phyloP scores from a whole-genome alignment of 1,284 basidiomycete genomes.

The Pseudozyma tsukubaensis region DNA sequence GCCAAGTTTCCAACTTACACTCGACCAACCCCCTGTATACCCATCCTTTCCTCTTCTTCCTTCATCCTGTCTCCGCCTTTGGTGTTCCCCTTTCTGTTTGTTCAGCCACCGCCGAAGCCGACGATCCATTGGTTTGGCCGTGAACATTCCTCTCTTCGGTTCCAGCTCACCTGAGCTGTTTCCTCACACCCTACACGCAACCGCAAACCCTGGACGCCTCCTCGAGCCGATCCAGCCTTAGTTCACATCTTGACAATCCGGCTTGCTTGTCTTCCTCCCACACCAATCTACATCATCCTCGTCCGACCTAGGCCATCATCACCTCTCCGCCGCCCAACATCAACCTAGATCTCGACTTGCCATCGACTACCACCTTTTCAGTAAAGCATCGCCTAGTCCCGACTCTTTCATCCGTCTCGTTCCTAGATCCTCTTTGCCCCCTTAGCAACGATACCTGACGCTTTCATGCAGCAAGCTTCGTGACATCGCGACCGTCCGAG shows the following conservation, averaged over 20 bases:
- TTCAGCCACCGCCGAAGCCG: constrained; percentile 30
- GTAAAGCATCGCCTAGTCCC: background rate
- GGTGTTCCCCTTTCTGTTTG: constrained; percentile 27
- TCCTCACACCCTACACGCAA: background rate
- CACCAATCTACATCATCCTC: background rate
- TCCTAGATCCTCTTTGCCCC: background rate
- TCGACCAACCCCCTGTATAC: background rate
- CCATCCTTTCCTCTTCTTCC: constrained; percentile 10
- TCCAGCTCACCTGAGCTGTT: constrained; percentile 28
- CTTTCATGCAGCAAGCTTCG: constrained; percentile 33
- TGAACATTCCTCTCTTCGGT: constrained; percentile 33
- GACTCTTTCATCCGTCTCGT: background rate
- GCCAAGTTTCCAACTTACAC: background rate
- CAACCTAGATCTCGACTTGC: background rate
- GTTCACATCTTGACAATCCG: background rate
- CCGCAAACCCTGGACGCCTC: background rate
- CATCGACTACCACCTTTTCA: background rate
- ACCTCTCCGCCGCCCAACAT: background rate
- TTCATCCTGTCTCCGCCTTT: constrained; percentile 17
- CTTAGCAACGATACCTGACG: background rate
- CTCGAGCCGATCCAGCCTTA: background rate
- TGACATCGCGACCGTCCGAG: constrained; percentile 30
- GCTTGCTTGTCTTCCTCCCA: background rate
- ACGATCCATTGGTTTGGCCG: constrained; percentile 24
- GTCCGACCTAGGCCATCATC: constrained; percentile 4